Conservation (phyloP, 2,329 filamentous ascomycete species). For the Stenocarpella maydis region DNA sequence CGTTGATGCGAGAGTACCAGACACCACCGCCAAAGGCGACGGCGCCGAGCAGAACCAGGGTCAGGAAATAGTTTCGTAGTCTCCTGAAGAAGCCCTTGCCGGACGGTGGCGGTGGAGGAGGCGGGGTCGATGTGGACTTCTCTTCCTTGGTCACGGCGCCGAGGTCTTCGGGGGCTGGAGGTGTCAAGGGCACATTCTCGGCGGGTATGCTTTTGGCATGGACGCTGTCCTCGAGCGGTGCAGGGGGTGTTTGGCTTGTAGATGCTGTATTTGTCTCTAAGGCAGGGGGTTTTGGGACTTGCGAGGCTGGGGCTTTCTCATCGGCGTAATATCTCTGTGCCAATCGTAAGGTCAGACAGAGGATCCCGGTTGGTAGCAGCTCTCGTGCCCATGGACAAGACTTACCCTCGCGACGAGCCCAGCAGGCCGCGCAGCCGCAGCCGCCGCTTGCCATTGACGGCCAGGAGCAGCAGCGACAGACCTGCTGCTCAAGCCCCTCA, state of each 20-base stretch:
- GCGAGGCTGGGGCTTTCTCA: conserved; percentile 58
- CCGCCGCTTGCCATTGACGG: conserved; percentile 65
- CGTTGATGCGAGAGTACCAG: conserved; percentile 90
- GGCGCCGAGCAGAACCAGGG: conserved; percentile 77
- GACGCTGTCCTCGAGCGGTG: conserved; percentile 47
- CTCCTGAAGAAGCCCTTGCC: conserved; percentile 73
- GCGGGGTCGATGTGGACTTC: conserved; percentile 46
- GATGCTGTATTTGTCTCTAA: conserved; percentile 61
- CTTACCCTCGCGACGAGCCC: conserved; percentile 51
- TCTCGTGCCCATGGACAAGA: conserved; percentile 37
- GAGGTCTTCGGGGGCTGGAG: conserved; percentile 47
- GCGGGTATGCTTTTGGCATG: conserved; percentile 49
- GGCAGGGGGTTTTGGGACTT: conserved; percentile 60
- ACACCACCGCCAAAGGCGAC: conserved; percentile 87
- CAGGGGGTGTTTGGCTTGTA: conserved; percentile 49
- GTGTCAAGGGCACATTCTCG: conserved; percentile 51
- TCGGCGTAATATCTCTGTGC: conserved; percentile 66
- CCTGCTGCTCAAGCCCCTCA: conserved; percentile 65
- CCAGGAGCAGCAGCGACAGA: conserved; percentile 59
- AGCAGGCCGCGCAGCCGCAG: conserved; percentile 45
- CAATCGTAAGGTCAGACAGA: conserved; percentile 14
- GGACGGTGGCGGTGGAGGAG: conserved; percentile 48
- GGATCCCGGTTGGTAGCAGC: conserved; percentile 35
- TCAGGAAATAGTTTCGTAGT: conserved; percentile 79
- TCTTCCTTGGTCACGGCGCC: conserved; percentile 20